Conservation (phyloP, 1,139 yeast genomes). For the Pichia sp. region DNA sequence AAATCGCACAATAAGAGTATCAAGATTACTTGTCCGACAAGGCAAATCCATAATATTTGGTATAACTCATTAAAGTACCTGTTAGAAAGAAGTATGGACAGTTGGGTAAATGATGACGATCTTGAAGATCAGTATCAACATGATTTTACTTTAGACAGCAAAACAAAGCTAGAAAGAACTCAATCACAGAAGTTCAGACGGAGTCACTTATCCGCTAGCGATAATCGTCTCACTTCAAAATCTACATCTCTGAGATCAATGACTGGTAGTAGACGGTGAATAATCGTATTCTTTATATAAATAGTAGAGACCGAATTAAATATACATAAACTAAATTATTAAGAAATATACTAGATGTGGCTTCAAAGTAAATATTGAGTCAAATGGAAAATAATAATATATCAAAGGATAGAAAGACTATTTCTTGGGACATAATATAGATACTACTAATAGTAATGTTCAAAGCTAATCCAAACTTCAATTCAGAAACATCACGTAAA, state of each 20-base stretch:
- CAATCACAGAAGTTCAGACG: conserved; percentile 27
- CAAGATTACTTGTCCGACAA: conserved; percentile 81
- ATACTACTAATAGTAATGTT: background rate
- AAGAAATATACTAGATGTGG: background rate
- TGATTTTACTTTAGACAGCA: conserved; percentile 27
- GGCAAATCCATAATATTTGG: conserved; percentile 91
- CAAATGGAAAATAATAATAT: background rate
- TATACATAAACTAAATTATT: background rate
- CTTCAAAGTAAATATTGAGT: background rate
- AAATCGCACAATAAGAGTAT: conserved; percentile 65
- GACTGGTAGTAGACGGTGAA: background rate
- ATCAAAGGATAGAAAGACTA: background rate
- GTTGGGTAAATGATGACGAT: conserved; percentile 36
- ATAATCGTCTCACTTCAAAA: background rate
- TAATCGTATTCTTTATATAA: background rate
- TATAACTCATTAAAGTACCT: conserved; percentile 76
- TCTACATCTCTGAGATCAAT: conserved; percentile 2
- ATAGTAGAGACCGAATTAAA: background rate
- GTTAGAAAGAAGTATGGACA: conserved; percentile 64
- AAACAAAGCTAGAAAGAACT: conserved; percentile 28
- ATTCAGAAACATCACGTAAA: background rate
- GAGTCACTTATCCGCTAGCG: background rate
- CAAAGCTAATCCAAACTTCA: background rate
- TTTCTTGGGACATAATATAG: background rate
- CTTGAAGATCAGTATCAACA: conserved; percentile 31